Conservation (phyloP, 176 grass and related monocot species). For the Oryza longistaminata region DNA sequence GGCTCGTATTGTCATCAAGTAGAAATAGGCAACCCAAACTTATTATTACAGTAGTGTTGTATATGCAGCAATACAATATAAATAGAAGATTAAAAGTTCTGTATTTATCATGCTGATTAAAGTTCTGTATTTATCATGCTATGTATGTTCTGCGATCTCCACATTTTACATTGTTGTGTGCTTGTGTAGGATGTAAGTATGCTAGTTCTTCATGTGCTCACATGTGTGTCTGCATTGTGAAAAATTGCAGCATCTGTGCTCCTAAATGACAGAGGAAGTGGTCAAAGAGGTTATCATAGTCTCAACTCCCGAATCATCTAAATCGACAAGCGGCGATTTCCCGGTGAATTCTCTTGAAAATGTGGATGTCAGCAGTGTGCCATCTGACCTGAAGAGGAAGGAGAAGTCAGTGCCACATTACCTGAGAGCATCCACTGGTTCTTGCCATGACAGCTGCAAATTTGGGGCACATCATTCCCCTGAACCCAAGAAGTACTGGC, state of each 20-base stretch:
- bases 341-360: not conserved
- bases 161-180: not conserved
- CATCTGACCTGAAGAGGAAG: slow-evolving; percentile 35
- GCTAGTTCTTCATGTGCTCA: not conserved
- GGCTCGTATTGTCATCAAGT: not conserved
- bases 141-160: not conserved
- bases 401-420: slow-evolving; percentile 69
- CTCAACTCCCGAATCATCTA: slow-evolving; percentile 1
- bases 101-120: not conserved
- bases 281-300: slow-evolving; percentile 29
- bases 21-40: not conserved
- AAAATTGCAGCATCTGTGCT: slow-evolving; percentile 31
- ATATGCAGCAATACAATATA: not conserved
- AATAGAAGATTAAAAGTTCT: not conserved
- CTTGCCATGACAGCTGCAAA: slow-evolving; percentile 90
- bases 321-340: not conserved
- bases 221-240: not conserved
- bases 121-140: not conserved
- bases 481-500: slow-evolving; percentile 56
- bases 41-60: not conserved
- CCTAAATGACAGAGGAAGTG: slow-evolving; percentile 49
- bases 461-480: slow-evolving; percentile 58
- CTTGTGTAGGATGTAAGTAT: not conserved
- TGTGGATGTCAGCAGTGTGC: not conserved
- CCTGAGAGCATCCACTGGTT: slow-evolving; percentile 58